These are phyloP conservation scores for Orbilia brochopaga DNA, from an alignment of 2,329 filamentous ascomycete genomes.

Conservation along the genomic window DNA sequence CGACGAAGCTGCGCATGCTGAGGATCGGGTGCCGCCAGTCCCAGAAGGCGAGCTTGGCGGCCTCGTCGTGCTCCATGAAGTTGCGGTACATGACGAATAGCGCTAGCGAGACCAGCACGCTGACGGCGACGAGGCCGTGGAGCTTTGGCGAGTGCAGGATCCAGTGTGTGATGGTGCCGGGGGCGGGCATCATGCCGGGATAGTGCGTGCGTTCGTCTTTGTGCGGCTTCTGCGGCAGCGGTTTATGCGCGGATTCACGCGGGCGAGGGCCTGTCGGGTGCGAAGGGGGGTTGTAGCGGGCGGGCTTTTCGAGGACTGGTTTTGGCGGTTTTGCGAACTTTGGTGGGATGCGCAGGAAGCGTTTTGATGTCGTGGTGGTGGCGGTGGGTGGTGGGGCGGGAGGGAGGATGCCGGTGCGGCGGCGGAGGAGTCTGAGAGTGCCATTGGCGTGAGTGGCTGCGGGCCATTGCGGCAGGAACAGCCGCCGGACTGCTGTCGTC, in stretches of 20 bases:
- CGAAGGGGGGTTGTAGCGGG: slow-evolving; percentile 88
- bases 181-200: slow-evolving; percentile 84
- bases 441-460: slow-evolving; percentile 8
- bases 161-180: slow-evolving; percentile 81
- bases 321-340: slow-evolving; percentile 44
- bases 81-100: slow-evolving; percentile 47
- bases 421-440: neutral
- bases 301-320: slow-evolving; percentile 74
- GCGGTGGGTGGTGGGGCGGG: slow-evolving; percentile 17
- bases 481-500: slow-evolving; percentile 30
- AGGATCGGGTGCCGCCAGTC: slow-evolving; percentile 45
- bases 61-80: slow-evolving; percentile 45
- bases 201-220: slow-evolving; percentile 79
- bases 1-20: slow-evolving; percentile 33
- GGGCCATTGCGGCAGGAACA: slow-evolving; percentile 43
- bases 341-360: slow-evolving; percentile 46
- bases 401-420: slow-evolving; percentile 26
- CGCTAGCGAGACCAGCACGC: slow-evolving; percentile 30
- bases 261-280: slow-evolving; percentile 71
- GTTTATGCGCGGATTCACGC: slow-evolving; percentile 62
- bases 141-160: slow-evolving; percentile 78
- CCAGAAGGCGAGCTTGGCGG: slow-evolving; percentile 37
- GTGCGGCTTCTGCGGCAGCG: slow-evolving; percentile 62
- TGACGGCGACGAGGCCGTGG: slow-evolving; percentile 79
- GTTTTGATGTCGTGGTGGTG: slow-evolving; percentile 14